phyloP scores from a whole-genome alignment of 305 asterid species.

The Fraxinus velutina region DNA sequence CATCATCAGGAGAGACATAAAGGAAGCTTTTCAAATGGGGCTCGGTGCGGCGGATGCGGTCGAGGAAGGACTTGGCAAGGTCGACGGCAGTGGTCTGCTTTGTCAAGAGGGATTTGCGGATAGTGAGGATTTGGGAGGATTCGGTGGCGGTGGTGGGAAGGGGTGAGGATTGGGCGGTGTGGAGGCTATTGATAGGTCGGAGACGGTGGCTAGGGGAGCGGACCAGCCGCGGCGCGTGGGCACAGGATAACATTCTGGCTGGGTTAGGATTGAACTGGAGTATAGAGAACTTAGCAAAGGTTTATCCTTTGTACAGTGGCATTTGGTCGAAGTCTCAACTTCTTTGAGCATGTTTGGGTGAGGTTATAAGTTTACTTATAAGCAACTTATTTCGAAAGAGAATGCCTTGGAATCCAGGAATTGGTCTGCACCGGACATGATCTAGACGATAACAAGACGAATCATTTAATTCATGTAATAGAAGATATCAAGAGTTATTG shows the following conservation, averaged over 20 bases:
- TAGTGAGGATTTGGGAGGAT: constrained; percentile 64
- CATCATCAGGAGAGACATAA: constrained; percentile 54
- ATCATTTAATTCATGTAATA: neutral
- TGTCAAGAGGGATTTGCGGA: constrained; percentile 66
- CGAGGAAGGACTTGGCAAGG: constrained; percentile 58
- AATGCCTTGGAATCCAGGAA: neutral
- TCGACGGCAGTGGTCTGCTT: constrained; percentile 68
- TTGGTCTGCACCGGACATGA: neutral
- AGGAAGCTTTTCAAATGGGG: constrained; percentile 78
- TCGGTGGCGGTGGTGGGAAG: constrained; percentile 29
- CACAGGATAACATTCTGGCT: constrained; percentile 53
- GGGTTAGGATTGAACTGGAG: neutral
- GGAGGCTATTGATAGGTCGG: constrained; percentile 48
- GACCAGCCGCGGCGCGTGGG: constrained; percentile 56
- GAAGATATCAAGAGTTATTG: neutral
- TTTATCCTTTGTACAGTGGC: constrained; percentile 1
- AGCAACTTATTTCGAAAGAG: neutral
- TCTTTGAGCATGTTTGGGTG: neutral
- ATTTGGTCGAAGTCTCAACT: neutral
- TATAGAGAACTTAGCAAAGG: neutral
- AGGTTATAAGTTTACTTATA: neutral
- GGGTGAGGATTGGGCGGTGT: constrained; percentile 34
- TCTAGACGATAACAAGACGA: neutral
- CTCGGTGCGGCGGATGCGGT: constrained; percentile 69
- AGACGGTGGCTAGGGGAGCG: constrained; percentile 36